phyloP scores from a whole-genome alignment of 352 stramenopile species.

The Thraustochytrium striatum region DNA sequence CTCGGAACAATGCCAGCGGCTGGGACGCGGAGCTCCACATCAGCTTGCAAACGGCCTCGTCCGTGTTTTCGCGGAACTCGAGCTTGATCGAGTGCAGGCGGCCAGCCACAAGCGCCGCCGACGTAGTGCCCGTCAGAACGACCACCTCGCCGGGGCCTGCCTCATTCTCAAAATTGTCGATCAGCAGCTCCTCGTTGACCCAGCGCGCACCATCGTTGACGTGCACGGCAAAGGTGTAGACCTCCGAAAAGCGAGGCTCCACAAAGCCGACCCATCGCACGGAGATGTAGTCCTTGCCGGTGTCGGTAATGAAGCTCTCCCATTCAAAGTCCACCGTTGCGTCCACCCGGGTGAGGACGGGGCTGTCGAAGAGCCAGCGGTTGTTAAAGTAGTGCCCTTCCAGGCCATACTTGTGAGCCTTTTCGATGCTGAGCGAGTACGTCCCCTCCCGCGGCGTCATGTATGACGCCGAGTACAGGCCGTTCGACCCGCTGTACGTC shows the following conservation, averaged over 20 bases:
- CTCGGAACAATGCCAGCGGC: conserved; percentile 73
- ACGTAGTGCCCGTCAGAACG: conserved; percentile 59
- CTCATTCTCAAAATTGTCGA: conserved; percentile 76
- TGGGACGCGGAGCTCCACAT: conserved; percentile 82
- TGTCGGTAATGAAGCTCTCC: conserved; percentile 78
- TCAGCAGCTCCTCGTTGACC: conserved; percentile 70
- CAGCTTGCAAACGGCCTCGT: conserved; percentile 71
- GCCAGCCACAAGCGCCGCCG: conserved; percentile 65
- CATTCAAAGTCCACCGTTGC: conserved; percentile 82
- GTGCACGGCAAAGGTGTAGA: conserved; percentile 74
- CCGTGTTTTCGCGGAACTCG: conserved; percentile 86
- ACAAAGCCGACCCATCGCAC: conserved; percentile 86
- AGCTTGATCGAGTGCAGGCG: conserved; percentile 76
- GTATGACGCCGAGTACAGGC: conserved; percentile 12
- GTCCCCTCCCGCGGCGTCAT: background rate
- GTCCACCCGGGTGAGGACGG: conserved; percentile 77
- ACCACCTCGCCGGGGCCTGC: conserved; percentile 57
- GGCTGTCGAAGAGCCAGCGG: conserved; percentile 80
- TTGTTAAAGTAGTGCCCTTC: conserved; percentile 91
- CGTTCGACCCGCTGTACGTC: conserved; percentile 50
- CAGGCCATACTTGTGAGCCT: conserved; percentile 58
- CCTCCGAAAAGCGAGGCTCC: conserved; percentile 78
- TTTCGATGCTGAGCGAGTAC: conserved; percentile 3
- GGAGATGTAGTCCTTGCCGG: conserved; percentile 86
- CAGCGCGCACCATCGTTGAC: conserved; percentile 82